These are phyloP conservation scores for Penicillium nucicola DNA, from an alignment of 495 filamentous ascomycete genomes.

Conservation along the genomic window DNA sequence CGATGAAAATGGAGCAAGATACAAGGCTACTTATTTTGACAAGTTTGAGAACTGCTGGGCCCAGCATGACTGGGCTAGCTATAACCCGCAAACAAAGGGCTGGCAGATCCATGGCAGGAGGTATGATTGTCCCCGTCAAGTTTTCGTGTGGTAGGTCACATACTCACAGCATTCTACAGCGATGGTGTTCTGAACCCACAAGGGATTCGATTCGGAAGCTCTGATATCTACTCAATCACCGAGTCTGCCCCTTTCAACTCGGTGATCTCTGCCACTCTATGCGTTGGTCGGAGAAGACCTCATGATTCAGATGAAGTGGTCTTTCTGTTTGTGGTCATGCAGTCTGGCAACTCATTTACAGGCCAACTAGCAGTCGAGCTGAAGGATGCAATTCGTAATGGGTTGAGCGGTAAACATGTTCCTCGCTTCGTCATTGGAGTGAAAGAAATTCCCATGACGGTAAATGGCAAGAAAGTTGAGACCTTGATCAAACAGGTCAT, in stretches of 20 bases:
- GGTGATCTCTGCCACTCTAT: slow-evolving; percentile 58
- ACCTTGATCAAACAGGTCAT: slow-evolving; percentile 73
- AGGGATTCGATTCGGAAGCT: slow-evolving; percentile 69
- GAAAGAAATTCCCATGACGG: slow-evolving; percentile 68
- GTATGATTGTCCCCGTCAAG: slow-evolving; percentile 26
- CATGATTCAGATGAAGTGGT: slow-evolving; percentile 66
- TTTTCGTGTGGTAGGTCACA: slow-evolving; percentile 27
- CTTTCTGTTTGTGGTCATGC: slow-evolving; percentile 70
- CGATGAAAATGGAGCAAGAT: slow-evolving; percentile 49
- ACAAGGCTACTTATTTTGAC: slow-evolving; percentile 62
- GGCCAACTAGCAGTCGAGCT: slow-evolving; percentile 51
- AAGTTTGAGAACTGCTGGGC: slow-evolving; percentile 52
- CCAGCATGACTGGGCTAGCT: slow-evolving; percentile 61
- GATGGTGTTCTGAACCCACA: slow-evolving; percentile 74
- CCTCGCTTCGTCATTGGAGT: slow-evolving; percentile 72
- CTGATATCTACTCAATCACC: slow-evolving; percentile 70
- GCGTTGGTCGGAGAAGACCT: slow-evolving; percentile 64
- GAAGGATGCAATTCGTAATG: slow-evolving; percentile 55
- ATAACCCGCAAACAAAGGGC: slow-evolving; percentile 61
- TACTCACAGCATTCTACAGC: slow-evolving; percentile 40
- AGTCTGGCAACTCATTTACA: slow-evolving; percentile 52
- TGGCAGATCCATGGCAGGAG: slow-evolving; percentile 68
- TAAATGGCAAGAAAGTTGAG: slow-evolving; percentile 80
- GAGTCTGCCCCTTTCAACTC: slow-evolving; percentile 54
- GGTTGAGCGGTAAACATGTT: slow-evolving; percentile 65